A percentile compares a stretch with the other conserved stretches of the same genome.
Conservation (phyloP, 2,329 filamentous ascomycete genomes). For the Hypomyces perniciosus region DNA sequence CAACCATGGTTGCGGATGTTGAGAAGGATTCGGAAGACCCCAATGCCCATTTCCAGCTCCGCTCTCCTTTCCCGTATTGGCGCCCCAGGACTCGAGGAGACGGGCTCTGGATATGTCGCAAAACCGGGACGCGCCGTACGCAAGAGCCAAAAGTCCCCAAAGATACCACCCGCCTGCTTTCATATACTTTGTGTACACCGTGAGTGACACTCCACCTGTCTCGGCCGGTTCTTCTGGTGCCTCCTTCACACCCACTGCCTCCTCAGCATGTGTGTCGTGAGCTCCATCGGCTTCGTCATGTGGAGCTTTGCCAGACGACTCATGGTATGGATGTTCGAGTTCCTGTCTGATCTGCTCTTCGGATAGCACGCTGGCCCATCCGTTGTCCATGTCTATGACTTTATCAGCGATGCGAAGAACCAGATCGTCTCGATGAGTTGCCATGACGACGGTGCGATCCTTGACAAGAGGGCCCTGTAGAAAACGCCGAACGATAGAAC, state of each 20-base stretch:
- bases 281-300: constrained; percentile 19
- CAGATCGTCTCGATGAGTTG: constrained; percentile 74
- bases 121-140: constrained; percentile 58
- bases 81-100: constrained; percentile 84
- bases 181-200: constrained; percentile 81
- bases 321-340: constrained; percentile 33
- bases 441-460: constrained; percentile 66
- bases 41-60: constrained; percentile 14
- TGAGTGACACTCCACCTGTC: constrained; percentile 66
- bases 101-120: constrained; percentile 63
- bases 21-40: constrained; percentile 54
- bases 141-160: constrained; percentile 61
- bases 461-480: constrained; percentile 55
- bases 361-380: constrained; percentile 46
- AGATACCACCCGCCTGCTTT: constrained; percentile 69
- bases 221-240: constrained; percentile 29
- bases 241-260: constrained; percentile 16
- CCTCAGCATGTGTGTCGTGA: constrained; percentile 28
- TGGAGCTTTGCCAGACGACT: constrained; percentile 11
- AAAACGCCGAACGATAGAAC: constrained; percentile 54
- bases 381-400: constrained; percentile 62
- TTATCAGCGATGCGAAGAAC: constrained; percentile 68
- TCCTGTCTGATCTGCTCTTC: constrained; percentile 38
- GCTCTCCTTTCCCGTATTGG: constrained; percentile 35
- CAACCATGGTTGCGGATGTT: constrained; percentile 69